A percentile compares a stretch with the other conserved stretches of the same genome.
phyloP scores from a whole-genome alignment of 441 rosid genomes.

The Brassica balearica region DNA sequence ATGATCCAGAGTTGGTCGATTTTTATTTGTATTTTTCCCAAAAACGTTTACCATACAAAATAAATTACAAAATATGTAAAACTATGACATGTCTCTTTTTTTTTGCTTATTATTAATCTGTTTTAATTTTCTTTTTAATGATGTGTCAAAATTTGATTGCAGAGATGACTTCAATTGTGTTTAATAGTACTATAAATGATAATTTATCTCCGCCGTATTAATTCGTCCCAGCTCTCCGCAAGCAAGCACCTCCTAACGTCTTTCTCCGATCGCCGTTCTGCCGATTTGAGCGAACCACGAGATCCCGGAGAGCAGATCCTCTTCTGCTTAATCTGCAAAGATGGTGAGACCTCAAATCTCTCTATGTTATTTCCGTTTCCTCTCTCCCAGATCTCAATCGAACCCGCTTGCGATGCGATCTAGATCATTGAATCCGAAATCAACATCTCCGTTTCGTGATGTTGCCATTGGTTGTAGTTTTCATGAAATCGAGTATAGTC shows the following conservation, averaged over 20 bases:
- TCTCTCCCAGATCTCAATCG: constrained; percentile 17
- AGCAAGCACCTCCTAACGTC: constrained; percentile 34
- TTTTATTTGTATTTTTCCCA: too few relatives aligned
- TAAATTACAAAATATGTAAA: neutral
- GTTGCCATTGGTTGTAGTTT: constrained; percentile 5
- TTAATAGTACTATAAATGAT: neutral
- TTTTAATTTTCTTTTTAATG: neutral
- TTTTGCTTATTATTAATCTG: neutral
- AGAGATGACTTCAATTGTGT: neutral
- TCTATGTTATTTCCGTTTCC: constrained; percentile 12
- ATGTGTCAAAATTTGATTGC: constrained; percentile 16
- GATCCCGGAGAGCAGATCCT: constrained; percentile 28
- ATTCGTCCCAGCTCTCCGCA: constrained; percentile 13
- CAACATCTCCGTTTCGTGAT: neutral
- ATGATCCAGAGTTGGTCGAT: too few relatives aligned
- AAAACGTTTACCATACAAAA: too few relatives aligned
- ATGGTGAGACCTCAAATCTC: constrained; percentile 66
- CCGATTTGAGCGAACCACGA: constrained; percentile 29
- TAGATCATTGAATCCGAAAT: neutral
- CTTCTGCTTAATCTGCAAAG: constrained; percentile 45
- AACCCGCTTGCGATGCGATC: neutral
- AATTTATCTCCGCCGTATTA: constrained; percentile 30
- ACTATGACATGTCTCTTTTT: neutral
- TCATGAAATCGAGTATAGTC: constrained; percentile 36
- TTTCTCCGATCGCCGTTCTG: constrained; percentile 33